Evolutionary conservation across 768 basidiomycete species (phyloP).

Genomic region (Termitomyces bulborhizus): DNA sequence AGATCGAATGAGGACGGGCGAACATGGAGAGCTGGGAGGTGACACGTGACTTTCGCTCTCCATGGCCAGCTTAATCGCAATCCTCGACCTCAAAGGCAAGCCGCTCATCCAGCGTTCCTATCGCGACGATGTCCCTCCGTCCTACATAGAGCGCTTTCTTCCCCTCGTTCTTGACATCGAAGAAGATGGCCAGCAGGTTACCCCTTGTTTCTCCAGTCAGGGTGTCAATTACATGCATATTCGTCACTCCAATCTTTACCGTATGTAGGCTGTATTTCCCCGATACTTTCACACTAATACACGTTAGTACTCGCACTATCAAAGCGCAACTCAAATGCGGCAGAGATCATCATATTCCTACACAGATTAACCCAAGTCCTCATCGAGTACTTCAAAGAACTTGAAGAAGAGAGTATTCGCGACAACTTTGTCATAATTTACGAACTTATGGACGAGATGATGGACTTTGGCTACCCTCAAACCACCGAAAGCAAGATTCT

Average conservation of each 20-base stretch:
- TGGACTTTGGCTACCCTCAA: constrained; percentile 99
- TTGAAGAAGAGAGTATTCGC: constrained; percentile 97
- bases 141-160: constrained; percentile 89
- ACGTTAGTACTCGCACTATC: constrained; percentile 85
- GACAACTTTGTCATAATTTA: constrained; percentile 99
- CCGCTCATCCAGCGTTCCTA: constrained; percentile 96
- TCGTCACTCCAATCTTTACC: constrained; percentile 93
- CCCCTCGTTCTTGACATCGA: constrained; percentile 93
- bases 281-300: neutral
- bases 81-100: constrained; percentile 98
- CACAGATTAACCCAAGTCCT: constrained; percentile 91
- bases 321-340: constrained; percentile 92
- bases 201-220: constrained; percentile 92
- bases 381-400: constrained; percentile 98
- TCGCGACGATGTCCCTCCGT: constrained; percentile 87
- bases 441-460: constrained; percentile 99
- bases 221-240: constrained; percentile 99
- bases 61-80: constrained; percentile 71
- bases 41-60: constrained; percentile 2
- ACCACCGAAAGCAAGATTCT: constrained; percentile 99
- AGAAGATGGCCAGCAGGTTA: constrained; percentile 94
- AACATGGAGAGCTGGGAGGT: too few relatives aligned
- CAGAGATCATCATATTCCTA: constrained; percentile 94
- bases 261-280: constrained; percentile 40
- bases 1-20: too few relatives aligned